These are phyloP conservation scores for Nitzschia inconspicua DNA, from an alignment of 108 stramenopile genomes.

Conservation along the genomic window DNA sequence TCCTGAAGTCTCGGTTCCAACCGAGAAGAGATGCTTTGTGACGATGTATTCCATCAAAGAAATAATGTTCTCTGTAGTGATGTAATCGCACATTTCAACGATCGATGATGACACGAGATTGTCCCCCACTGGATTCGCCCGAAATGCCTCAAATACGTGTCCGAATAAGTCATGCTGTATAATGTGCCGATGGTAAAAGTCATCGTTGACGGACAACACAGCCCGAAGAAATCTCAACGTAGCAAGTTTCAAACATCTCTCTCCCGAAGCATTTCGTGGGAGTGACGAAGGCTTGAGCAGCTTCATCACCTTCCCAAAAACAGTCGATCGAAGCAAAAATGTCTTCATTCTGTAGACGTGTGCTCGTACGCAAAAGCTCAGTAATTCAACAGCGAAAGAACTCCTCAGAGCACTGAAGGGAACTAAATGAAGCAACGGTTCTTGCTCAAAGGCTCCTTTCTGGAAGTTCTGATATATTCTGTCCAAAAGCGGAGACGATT, in stretches of 20 bases:
- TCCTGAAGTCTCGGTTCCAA: slow-evolving; percentile 5
- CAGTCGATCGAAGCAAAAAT: slow-evolving; percentile 68
- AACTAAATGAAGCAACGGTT: slow-evolving; percentile 39
- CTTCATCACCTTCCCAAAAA: slow-evolving; percentile 65
- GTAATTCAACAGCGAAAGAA: slow-evolving; percentile 79
- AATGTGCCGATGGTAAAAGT: slow-evolving; percentile 87
- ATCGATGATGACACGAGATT: slow-evolving; percentile 81
- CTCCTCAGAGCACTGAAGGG: slow-evolving; percentile 58
- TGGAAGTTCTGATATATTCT: slow-evolving; percentile 33
- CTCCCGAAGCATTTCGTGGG: slow-evolving; percentile 32
- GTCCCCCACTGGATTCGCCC: slow-evolving; percentile 75
- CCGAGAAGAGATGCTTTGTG: slow-evolving; percentile 54
- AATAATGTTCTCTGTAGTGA: slow-evolving; percentile 74
- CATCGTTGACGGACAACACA: slow-evolving; percentile 80
- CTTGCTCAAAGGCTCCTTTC: slow-evolving; percentile 30
- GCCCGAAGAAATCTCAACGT: slow-evolving; percentile 74
- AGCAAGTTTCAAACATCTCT: slow-evolving; percentile 75
- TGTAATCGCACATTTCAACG: slow-evolving; percentile 87
- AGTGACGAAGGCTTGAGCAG: slow-evolving; percentile 24
- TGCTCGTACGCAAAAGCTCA: slow-evolving; percentile 83
- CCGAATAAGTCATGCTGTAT: slow-evolving; percentile 81
- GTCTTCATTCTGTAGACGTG: slow-evolving; percentile 85
- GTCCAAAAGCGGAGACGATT: slow-evolving; percentile 22
- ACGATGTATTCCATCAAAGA: slow-evolving; percentile 85
- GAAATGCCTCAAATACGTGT: slow-evolving; percentile 84